Base-by-base conservation (phyloP, 257 asterid genomes). In the Craterostigma plantagineum region DNA sequence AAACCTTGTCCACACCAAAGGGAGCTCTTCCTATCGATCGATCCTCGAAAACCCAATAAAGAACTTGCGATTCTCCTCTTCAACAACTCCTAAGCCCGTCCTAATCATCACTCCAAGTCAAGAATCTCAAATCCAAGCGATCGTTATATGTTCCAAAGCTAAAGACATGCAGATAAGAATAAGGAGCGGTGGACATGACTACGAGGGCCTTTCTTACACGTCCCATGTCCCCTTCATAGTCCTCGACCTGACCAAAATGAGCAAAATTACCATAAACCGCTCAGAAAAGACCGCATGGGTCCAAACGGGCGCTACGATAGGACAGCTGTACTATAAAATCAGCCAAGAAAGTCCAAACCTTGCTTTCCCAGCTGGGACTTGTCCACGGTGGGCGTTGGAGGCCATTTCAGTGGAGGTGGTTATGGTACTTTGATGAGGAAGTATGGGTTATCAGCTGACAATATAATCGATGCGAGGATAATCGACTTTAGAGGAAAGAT, bases 181-280 rank as follows among this genome's bases (percentile, higher is more conserved):
- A 36, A 60, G 79, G 7, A 72, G 83, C 12, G 81, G 78, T 0
- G 78, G 77, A 4, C 86, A 75, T 11, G 79, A 75, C 38, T 75
- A 40, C 27, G 84, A 70, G 16, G 73, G 73, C 1, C 11, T 54
- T 1, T 72, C 81, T 0, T 72, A 72, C 27, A 54, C 50, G 7
- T 46, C 74, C 2, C 16, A 13, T 0, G 5, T 18, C 0, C 18
- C 52, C 0, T 70, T 70, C 42, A 18, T 53, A 8, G 39, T 70
- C 1, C 65, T 65, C 4, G 77, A 69, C 53, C 41, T 69, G 62
- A 63, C 54, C 33, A 66, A 63, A 12, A 47, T 63, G 4, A n/a
- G 30, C 30, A 23, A 23, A 23, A 23, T 23, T 6, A 23, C 30
- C 4, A 23, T 23, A 23, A 23, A 6, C 30, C 6, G 4, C 30